Evolutionary conservation across 1,284 basidiomycete genomes (phyloP).

Genomic region (Papiliotrema flavescens): DNA sequence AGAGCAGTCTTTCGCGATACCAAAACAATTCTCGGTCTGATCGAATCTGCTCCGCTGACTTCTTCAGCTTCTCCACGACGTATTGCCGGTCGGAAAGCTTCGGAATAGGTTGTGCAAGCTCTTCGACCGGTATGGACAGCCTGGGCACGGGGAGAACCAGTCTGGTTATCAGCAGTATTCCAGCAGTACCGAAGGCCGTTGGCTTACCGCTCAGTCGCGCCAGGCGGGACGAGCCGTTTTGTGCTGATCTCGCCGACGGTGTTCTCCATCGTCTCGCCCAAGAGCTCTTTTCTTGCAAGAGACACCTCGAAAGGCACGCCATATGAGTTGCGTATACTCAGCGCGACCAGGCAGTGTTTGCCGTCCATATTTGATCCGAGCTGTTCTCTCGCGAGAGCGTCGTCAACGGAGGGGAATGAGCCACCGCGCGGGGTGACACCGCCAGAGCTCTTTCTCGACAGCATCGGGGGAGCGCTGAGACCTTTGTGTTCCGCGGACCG

Average conservation of each 20-base stretch:
- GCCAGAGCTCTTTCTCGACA: neutral
- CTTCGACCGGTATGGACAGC: conserved; percentile 59
- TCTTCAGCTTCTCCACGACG: conserved; percentile 70
- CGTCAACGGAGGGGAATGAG: conserved; percentile 21
- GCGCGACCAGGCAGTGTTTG: conserved; percentile 75
- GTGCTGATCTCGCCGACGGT: conserved; percentile 2
- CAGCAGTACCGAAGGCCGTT: neutral
- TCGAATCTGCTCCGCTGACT: conserved; percentile 60
- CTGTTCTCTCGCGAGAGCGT: conserved; percentile 25
- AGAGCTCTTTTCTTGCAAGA: conserved; percentile 58
- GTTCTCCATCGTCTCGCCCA: conserved; percentile 27
- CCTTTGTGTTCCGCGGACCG: neutral
- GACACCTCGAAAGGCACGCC: conserved; percentile 82
- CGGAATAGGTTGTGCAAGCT: conserved; percentile 67
- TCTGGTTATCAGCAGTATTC: conserved; percentile 48
- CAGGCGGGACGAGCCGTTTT: conserved; percentile 68
- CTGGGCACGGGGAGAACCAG: conserved; percentile 74
- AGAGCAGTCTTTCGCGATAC: conserved; percentile 83
- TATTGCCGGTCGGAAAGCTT: conserved; percentile 86
- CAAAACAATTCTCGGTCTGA: conserved; percentile 78
- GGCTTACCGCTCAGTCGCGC: conserved; percentile 71
- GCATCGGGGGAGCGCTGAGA: neutral
- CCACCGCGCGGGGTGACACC: conserved; percentile 26
- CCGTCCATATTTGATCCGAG: conserved; percentile 55
- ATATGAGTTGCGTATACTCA: conserved; percentile 85